phyloP scores from a whole-genome alignment of 2,329 filamentous ascomycete species.

The Epichloe gansuensis region DNA sequence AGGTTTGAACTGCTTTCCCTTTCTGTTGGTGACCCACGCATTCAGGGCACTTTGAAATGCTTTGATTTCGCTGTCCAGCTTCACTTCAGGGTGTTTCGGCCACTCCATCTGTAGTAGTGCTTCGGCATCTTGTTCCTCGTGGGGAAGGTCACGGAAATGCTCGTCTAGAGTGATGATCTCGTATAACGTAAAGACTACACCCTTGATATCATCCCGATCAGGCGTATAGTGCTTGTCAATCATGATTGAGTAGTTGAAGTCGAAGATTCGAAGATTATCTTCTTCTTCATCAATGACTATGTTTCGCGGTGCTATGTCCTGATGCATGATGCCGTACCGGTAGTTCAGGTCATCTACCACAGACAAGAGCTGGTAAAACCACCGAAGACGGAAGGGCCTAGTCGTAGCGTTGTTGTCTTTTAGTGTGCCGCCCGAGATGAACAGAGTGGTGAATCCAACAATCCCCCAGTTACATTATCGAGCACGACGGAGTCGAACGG shows the following conservation, averaged over 20 bases:
- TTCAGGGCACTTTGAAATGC: conserved; percentile 16
- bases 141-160: conserved; percentile 11
- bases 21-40: conserved; percentile 12
- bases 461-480: conserved; percentile 19
- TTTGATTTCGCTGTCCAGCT: conserved; percentile 18
- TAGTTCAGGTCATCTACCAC: conserved; percentile 28
- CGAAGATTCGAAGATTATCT: conserved; percentile 24
- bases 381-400: conserved; percentile 22
- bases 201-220: conserved; percentile 18
- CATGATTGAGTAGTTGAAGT: conserved; percentile 19
- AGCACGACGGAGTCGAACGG: conserved; percentile 23
- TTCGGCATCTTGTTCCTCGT: conserved; percentile 15
- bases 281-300: conserved; percentile 22
- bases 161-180: conserved; percentile 23
- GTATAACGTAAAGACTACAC: conserved; percentile 22
- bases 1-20: background rate
- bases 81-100: conserved; percentile 19
- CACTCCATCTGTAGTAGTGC: conserved; percentile 14
- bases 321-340: conserved; percentile 23
- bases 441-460: conserved; percentile 13
- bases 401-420: conserved; percentile 13
- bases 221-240: conserved; percentile 9
- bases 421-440: conserved; percentile 22
- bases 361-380: conserved; percentile 23
- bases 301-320: conserved; percentile 26